These are phyloP conservation scores for Colletotrichum graminicola DNA, from an alignment of 2,329 filamentous ascomycete genomes.

Conservation along the genomic window DNA sequence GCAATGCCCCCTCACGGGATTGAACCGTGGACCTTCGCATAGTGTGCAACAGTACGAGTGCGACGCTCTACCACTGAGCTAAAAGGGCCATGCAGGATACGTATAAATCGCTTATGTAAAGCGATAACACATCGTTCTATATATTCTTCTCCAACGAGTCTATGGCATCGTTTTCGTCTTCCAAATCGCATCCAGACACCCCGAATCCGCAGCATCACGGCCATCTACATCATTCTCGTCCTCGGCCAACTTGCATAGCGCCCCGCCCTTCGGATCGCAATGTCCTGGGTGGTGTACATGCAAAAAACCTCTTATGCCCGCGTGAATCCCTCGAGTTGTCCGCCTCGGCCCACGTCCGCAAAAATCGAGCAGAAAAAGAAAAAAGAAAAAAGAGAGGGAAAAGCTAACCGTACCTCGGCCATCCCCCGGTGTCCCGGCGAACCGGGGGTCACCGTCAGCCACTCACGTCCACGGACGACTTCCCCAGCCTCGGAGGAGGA, in stretches of 20 bases:
- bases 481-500: slow-evolving; percentile 3
- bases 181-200: too few relatives aligned
- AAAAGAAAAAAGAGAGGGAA: neutral
- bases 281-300: too few relatives aligned
- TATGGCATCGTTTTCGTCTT: too few relatives aligned
- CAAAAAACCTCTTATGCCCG: too few relatives aligned
- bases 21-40: slow-evolving; percentile 43
- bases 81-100: neutral
- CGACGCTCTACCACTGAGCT: slow-evolving; percentile 42
- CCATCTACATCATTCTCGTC: neutral
- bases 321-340: too few relatives aligned
- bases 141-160: too few relatives aligned
- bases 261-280: neutral
- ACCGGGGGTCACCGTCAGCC: slow-evolving; percentile 15
- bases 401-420: slow-evolving; percentile 27
- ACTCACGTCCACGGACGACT: neutral
- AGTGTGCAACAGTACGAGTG: slow-evolving; percentile 17
- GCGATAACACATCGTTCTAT: too few relatives aligned
- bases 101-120: too few relatives aligned
- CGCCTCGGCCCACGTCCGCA: slow-evolving; percentile 26
- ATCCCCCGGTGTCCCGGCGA: slow-evolving; percentile 28
- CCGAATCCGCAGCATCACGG: neutral
- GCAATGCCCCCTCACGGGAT: slow-evolving; percentile 35
- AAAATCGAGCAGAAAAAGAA: neutral
- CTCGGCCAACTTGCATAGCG: neutral